These are phyloP conservation scores for Lachnellula occidentalis DNA, from an alignment of 2,329 filamentous ascomycete genomes.

Conservation along the genomic window DNA sequence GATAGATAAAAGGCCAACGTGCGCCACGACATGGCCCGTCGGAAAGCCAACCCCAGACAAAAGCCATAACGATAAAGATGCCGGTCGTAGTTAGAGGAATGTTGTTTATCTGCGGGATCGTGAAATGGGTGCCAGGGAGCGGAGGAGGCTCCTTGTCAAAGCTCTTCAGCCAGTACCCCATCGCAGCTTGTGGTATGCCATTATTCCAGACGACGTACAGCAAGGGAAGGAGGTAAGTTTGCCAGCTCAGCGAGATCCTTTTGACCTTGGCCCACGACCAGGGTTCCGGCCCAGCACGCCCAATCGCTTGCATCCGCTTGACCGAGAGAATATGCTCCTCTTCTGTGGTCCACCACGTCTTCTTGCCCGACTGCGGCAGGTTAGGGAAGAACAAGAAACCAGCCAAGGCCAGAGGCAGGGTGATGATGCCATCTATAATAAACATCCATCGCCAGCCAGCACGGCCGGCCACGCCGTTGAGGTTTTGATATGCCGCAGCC, in stretches of 20 bases:
- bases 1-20: constrained; percentile 37
- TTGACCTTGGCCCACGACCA: constrained; percentile 33
- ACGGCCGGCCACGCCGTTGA: constrained; percentile 34
- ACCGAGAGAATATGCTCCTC: constrained; percentile 22
- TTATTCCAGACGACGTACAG: constrained; percentile 38
- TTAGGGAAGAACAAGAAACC: constrained; percentile 29
- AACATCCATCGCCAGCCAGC: constrained; percentile 43
- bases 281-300: constrained; percentile 33
- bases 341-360: constrained; percentile 31
- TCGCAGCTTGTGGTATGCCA: constrained; percentile 30
- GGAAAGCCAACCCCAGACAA: constrained; percentile 35
- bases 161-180: constrained; percentile 40
- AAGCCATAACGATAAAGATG: constrained; percentile 33
- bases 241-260: constrained; percentile 35
- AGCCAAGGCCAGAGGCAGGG: constrained; percentile 28
- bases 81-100: constrained; percentile 31
- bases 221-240: constrained; percentile 35
- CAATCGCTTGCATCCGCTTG: constrained; percentile 29
- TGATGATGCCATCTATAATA: constrained; percentile 35
- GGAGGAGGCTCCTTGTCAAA: constrained; percentile 34
- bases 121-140: constrained; percentile 32
- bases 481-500: constrained; percentile 36
- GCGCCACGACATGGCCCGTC: constrained; percentile 31
- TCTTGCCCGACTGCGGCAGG: constrained; percentile 31
- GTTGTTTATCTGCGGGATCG: constrained; percentile 41